Evolutionary conservation across 2,329 filamentous ascomycete genomes (phyloP), one percentile per base, ranked within the genome.

Genomic region (Phoma sp.): DNA sequence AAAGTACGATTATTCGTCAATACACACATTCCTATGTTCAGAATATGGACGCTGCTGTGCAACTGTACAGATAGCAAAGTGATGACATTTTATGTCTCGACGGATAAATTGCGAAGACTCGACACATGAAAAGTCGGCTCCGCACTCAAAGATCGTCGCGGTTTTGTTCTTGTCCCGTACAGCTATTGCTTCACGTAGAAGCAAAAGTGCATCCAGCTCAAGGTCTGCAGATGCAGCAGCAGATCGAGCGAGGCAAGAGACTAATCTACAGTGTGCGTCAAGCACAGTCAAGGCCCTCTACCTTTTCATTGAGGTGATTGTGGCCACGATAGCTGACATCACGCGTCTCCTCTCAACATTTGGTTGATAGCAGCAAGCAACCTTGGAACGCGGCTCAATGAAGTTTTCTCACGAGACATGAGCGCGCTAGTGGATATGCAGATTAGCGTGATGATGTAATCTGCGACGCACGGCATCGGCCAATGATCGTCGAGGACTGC

Each of bases 131-230:
- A 58, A 61, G 59, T 55, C 67, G 70, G 69, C 55, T 61, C 62
- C 71, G 72, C 74, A 75, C 72, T 75, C 72, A 75, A 75, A 73
- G 64, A 73, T 72, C 66, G 70, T 72, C 71, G 68, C 62, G 44
- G 33, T 46, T 18, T 72, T 64, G 42, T 47, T 75, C 68, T 75
- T 63, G 72, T 75, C 72, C 73, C 72, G 57, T 75, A 73, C 72
- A 64, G 29, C 44, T 25, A 10, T 42, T 32, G 24, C 52, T 50
- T 55, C 47, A 14, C 14, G 33, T 24, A 40, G 38, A 47, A 39
- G 53, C 37, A 27, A 51, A 27, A 38, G 59, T 62, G 69, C 58
- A 75, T 75, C 72, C 72, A 75, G 72, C 72, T 75, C 72, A 57
- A 75, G 66, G 62, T 71, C 70, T 60, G 60, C 64, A 60, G 61